Evolutionary conservation across 345 rosid species (phyloP), one percentile per base, ranked within the genome.

Genomic region (Trapa incisa): DNA sequence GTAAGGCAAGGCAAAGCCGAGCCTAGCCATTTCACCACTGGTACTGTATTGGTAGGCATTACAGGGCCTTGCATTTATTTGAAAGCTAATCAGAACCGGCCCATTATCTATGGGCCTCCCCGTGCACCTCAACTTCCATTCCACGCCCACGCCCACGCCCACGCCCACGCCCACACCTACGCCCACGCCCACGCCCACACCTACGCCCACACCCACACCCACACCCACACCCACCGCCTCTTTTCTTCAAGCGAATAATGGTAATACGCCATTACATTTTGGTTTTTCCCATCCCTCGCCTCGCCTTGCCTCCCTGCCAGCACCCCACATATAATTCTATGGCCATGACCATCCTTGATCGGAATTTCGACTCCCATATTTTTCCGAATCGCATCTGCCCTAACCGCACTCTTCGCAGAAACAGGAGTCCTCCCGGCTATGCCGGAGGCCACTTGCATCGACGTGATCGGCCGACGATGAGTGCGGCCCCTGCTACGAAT

Each of bases 371-470:
- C 47, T 71, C 77, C 53, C 48, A 64, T 65, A 22, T 52, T 39
- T 58, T 67, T 56, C 47, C 67, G 9, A 15, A 48, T 33, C 63
- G 71, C 42, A 65, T 22, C 29, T 22, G 66, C 65, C 54, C 66
- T 22, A 41, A 70, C 47, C 66, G 65, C 22, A 65, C 76, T 60
- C 80, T 79, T 60, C 78, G 79, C 8, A 68, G 79, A 37, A 80
- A 70, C 67, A 64, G 75, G 36, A 76, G 33, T 53, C 75, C 80
- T 10, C 73, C 79, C 13, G 53, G 62, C 32, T 61, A 22, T 68
- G 65, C 29, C 29, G 29, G 39, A 47, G 37, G 57, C 79, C 17
- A 62, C 10, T 3, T 12, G 7, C 10, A 54, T 33, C 1, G 65
- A 5, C 67, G 16, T 5, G 74, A 52, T 35, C 68, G 64, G 10